Evolutionary conservation across 202 grass and related monocot species (phyloP).

Genomic region (Setaria italica): DNA sequence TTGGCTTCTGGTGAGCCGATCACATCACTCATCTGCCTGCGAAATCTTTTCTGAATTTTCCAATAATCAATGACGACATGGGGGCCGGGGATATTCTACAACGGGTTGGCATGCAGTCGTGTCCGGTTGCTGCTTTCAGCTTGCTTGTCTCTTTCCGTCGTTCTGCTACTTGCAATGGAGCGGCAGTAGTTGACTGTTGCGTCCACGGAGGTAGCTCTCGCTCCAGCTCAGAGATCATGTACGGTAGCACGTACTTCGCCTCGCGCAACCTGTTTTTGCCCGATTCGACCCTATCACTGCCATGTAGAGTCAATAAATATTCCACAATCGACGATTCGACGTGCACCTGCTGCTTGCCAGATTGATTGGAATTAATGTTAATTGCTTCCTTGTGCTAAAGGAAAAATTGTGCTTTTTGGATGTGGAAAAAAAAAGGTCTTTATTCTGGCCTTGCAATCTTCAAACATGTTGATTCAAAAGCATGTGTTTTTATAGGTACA

Average conservation of each 20-base stretch:
- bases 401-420: too few relatives aligned
- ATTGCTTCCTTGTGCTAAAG: background rate
- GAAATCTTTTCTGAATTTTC: background rate
- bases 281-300: background rate
- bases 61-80: background rate
- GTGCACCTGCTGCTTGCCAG: background rate
- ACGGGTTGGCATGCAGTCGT: background rate
- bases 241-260: slow-evolving; percentile 18
- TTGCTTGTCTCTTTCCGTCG: slow-evolving; percentile 7
- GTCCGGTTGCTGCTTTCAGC: background rate
- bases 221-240: slow-evolving; percentile 33
- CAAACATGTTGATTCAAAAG: too few relatives aligned
- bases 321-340: background rate
- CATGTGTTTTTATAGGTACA: too few relatives aligned
- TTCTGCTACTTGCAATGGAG: background rate
- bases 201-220: slow-evolving; percentile 14
- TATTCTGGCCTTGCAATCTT: too few relatives aligned
- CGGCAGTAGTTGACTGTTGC: background rate
- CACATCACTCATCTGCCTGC: background rate
- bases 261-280: background rate
- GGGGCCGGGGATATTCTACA: background rate
- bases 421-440: too few relatives aligned
- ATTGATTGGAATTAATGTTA: background rate
- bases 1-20: background rate
- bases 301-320: background rate